Conservation (phyloP, 345 rosid genomes). For the Salix brachista region DNA sequence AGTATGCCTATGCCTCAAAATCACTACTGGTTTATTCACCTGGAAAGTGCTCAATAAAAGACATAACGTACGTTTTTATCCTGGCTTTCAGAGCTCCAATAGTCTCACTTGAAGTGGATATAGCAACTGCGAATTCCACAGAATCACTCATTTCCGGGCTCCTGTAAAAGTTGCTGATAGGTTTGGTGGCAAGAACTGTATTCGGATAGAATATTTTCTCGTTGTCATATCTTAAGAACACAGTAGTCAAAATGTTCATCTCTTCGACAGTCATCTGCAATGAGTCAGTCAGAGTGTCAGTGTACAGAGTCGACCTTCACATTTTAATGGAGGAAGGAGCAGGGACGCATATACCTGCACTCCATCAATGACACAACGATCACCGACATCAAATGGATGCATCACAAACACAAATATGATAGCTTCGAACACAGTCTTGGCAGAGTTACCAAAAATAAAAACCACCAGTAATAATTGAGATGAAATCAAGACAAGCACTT, state of each 20-base stretch:
- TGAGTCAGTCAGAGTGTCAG: slow-evolving; percentile 4
- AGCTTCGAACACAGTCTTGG: slow-evolving; percentile 60
- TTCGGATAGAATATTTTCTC: slow-evolving; percentile 28
- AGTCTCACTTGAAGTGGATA: slow-evolving; percentile 25
- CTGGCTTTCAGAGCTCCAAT: slow-evolving; percentile 17
- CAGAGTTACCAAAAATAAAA: slow-evolving; percentile 59
- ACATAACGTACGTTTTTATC: slow-evolving; percentile 18
- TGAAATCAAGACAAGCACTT: slow-evolving; percentile 48
- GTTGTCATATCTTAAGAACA: slow-evolving; percentile 27
- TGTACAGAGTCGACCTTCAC: neutral
- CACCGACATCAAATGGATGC: slow-evolving; percentile 83
- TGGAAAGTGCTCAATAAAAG: neutral
- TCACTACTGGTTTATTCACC: too few species aligned
- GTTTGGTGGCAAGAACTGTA: slow-evolving; percentile 25
- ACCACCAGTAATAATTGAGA: slow-evolving; percentile 53
- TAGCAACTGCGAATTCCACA: slow-evolving; percentile 18
- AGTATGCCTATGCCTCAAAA: too few species aligned
- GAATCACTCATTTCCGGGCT: slow-evolving; percentile 28
- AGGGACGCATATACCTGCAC: slow-evolving; percentile 43
- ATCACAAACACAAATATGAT: slow-evolving; percentile 73
- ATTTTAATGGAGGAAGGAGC: neutral
- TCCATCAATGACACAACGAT: slow-evolving; percentile 79
- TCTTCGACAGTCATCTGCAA: slow-evolving; percentile 30
- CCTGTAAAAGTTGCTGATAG: slow-evolving; percentile 32
- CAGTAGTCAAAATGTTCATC: slow-evolving; percentile 26